Evolutionary conservation across 768 basidiomycete species (phyloP).

Genomic region (Calvatia gigantea): DNA sequence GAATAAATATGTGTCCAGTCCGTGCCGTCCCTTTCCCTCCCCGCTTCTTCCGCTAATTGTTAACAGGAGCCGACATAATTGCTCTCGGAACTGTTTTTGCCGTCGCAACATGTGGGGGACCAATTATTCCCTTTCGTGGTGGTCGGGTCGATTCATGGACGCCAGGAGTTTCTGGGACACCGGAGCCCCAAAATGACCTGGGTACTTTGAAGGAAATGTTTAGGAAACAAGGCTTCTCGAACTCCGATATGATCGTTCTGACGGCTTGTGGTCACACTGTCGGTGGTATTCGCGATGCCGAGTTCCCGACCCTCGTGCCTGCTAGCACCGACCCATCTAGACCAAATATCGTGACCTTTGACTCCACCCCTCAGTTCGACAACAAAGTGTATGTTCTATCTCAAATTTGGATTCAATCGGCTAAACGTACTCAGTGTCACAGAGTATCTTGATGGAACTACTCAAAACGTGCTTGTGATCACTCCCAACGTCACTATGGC

Average conservation of each 20-base stretch:
- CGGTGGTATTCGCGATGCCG: conserved; percentile 43
- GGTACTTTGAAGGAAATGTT: conserved; percentile 36
- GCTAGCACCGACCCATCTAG: conserved; percentile 20
- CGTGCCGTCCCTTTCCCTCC: conserved; percentile 14
- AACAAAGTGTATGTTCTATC: conserved; percentile 30
- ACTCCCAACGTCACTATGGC: conserved; percentile 30
- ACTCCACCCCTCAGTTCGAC: conserved; percentile 39
- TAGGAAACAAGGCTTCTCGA: conserved; percentile 38
- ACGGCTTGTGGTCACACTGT: conserved; percentile 50
- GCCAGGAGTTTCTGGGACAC: conserved; percentile 37
- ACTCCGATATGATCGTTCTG: conserved; percentile 47
- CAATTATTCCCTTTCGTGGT: conserved; percentile 36
- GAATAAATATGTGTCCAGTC: conserved; percentile 42
- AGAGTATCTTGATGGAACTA: conserved; percentile 32
- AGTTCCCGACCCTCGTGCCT: conserved; percentile 42
- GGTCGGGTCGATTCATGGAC: conserved; percentile 38
- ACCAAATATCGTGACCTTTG: conserved; percentile 34
- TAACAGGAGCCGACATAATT: conserved; percentile 41
- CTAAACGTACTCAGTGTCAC: conserved; percentile 23
- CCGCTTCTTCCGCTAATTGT: not conserved
- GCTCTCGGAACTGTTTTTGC: conserved; percentile 35
- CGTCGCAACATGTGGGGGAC: conserved; percentile 42
- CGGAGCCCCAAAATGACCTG: conserved; percentile 39
- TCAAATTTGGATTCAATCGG: not conserved
- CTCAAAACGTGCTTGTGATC: conserved; percentile 31